Evolutionary conservation across 1,139 yeast species (phyloP), one percentile per base, ranked within the genome.

Genomic region (Geotrichum bryndzae): DNA sequence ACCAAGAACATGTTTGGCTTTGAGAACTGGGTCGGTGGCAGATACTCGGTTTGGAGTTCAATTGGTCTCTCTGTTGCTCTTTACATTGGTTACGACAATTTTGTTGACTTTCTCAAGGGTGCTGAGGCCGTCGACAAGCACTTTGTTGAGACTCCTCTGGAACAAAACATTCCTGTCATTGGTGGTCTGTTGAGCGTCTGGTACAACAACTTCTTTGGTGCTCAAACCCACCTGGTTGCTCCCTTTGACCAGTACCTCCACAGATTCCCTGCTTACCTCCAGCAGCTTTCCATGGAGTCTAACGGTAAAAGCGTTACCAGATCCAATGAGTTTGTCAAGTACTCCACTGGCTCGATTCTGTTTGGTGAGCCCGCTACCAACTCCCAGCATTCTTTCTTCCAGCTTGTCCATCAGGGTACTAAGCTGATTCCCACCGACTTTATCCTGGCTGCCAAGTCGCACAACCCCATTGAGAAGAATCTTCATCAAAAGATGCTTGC

Each of bases 311-410:
- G 96, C 56, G 97, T 92, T 69, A 88, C 96, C 70, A 87, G 97
- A 78, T 91, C 90, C 71, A 88, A 90, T 74, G 87, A 84, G 66
- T 90, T 88, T 80, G 90, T 96, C 73, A 85, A 87, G 80, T 94
- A 94, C 82, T 92, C 95, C 74, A 92, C 98, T 58, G 99, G 99
- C 69, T 82, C 96, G 64, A 91, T 94, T 67, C 81, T 94, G 73
- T 94, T 94, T 73, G 99, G 99, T 74, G 99, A 94, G 81, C 99
- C 99, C 73, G 96, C 97, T 66, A 94, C 99, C 67, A 94, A 94
- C 77, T 96, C 99, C 63, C 99, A 94, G 81, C 99, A 94, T 80
- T 92, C 98, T 50, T 94, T 94, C 87, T 94, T 94, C 94, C 99
- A 94, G 80, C 85, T 94, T 79, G 96, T 94, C 64, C 99, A 94